Percentiles rank a stretch among this genome's conserved stretches.
phyloP scores from a whole-genome alignment of 177 flowering plant genomes.

The Vitis hybrid region DNA sequence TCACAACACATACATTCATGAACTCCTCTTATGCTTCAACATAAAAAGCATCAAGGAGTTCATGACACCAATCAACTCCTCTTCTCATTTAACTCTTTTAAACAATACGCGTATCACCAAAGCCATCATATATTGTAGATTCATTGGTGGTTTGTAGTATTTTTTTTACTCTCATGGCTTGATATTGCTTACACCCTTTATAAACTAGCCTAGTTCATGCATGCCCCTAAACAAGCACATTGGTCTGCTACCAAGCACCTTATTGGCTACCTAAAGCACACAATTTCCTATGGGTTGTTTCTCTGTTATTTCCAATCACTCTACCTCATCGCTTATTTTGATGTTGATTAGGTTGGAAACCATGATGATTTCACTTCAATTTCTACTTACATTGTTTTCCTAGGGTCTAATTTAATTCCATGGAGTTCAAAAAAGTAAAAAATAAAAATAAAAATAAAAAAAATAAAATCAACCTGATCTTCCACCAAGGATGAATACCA shows the following conservation, averaged over 20 bases:
- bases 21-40: background rate
- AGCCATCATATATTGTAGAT: background rate
- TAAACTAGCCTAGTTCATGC: constrained; percentile 2
- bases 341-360: constrained; percentile 1
- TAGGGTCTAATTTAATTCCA: background rate
- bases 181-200: background rate
- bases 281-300: background rate
- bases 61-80: background rate
- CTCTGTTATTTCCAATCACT: background rate
- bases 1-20: background rate
- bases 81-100: background rate
- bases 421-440: background rate
- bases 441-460: background rate
- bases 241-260: background rate
- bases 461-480: background rate
- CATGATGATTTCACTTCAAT: background rate
- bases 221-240: background rate
- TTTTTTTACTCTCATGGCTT: background rate
- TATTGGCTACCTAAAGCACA: background rate
- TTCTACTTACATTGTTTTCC: background rate
- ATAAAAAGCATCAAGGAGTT: background rate
- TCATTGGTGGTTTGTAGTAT: background rate
- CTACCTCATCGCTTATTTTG: background rate
- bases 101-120: background rate
- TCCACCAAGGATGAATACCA: background rate